Evolutionary conservation across 192 early-diverging fungal species (phyloP).

Genomic region (Mortierella alpina): DNA sequence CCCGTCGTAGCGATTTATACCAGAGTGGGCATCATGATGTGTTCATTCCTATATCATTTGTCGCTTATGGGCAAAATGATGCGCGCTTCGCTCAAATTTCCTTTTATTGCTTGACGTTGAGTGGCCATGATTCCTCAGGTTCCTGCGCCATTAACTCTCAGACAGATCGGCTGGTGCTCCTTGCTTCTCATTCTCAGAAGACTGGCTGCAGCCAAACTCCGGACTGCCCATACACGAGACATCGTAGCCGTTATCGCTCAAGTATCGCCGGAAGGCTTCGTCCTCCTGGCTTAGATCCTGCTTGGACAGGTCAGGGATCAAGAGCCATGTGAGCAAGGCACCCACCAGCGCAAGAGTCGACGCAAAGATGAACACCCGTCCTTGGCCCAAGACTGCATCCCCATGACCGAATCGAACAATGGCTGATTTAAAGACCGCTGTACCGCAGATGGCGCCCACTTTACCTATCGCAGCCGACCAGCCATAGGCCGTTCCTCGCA

Average conservation of each 20-base stretch:
- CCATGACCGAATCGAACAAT: conserved; percentile 31
- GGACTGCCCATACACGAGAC: conserved; percentile 3
- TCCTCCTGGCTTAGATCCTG: conserved; percentile 55
- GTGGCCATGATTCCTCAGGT: too few relatives aligned
- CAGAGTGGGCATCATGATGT: too few relatives aligned
- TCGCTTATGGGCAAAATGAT: too few relatives aligned
- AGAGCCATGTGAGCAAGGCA: conserved; percentile 38
- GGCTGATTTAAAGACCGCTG: conserved; percentile 53
- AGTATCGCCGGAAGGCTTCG: conserved; percentile 54
- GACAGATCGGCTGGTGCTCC: too few relatives aligned
- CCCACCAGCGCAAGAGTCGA: conserved; percentile 55
- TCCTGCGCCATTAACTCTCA: too few relatives aligned
- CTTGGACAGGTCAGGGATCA: conserved; percentile 58
- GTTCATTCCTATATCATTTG: too few relatives aligned
- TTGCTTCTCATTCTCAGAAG: not conserved
- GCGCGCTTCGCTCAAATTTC: too few relatives aligned
- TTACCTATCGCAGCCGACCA: conserved; percentile 54
- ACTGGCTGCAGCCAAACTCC: too few relatives aligned
- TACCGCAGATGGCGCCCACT: conserved; percentile 45
- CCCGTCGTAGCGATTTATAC: too few relatives aligned
- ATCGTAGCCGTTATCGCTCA: conserved; percentile 61
- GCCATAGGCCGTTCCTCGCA: conserved; percentile 58
- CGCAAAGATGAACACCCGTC: conserved; percentile 56
- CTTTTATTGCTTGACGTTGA: too few relatives aligned
- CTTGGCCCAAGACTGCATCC: conserved; percentile 41